Percentiles rank a stretch among this genome's conserved stretches.
Evolutionary conservation across 805 yeast species (phyloP).

Genomic region (Isabelozyma gotoi): DNA sequence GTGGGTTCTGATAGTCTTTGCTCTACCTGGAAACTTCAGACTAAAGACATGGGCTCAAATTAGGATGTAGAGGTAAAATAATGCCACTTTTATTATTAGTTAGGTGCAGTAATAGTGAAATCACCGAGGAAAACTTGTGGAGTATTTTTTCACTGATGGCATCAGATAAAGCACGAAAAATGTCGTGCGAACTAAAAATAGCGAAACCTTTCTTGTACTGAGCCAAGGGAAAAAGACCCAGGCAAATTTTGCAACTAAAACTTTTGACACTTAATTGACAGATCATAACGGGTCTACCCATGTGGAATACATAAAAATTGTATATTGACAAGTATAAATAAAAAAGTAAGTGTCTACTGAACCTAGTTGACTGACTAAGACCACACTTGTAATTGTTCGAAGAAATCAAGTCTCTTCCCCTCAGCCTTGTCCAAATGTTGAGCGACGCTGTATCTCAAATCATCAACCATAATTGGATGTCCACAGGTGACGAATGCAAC

Average conservation of each 20-base stretch:
- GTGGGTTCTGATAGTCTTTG: no score
- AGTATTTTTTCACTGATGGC: neutral
- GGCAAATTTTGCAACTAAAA: neutral
- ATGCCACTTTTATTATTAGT: no score
- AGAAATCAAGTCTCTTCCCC: slow-evolving; percentile 59
- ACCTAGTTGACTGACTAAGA: slow-evolving; percentile 18
- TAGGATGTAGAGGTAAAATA: no score
- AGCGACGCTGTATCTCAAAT: slow-evolving; percentile 48
- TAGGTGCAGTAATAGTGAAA: no score
- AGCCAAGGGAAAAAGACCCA: neutral
- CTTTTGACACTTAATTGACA: neutral
- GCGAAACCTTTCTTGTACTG: neutral
- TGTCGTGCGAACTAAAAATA: neutral
- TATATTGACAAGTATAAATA: no score
- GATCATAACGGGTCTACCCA: neutral
- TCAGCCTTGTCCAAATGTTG: slow-evolving; percentile 32
- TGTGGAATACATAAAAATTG: neutral
- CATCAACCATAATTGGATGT: slow-evolving; percentile 58
- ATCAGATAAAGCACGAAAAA: neutral
- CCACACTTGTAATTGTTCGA: slow-evolving; percentile 79
- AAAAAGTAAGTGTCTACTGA: neutral
- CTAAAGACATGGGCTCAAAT: no score
- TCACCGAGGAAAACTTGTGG: neutral
- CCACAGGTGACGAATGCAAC: slow-evolving; percentile 64
- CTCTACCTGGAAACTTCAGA: no score